Evolutionary conservation across 2,329 filamentous ascomycete genomes (phyloP), one percentile per base, ranked within the genome.

Genomic region (Penicillium sp.): DNA sequence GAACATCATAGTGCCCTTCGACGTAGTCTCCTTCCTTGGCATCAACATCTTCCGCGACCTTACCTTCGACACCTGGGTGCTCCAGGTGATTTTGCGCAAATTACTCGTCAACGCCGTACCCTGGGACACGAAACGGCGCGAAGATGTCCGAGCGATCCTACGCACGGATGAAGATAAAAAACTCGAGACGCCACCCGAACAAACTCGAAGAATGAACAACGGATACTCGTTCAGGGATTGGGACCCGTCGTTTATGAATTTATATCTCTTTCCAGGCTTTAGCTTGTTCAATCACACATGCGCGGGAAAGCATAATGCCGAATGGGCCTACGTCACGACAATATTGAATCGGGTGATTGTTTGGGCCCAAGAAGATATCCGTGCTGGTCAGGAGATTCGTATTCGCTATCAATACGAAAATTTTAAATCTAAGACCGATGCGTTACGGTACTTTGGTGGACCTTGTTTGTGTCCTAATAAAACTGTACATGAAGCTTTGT

Each of bases 11-110:
- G 67, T 74, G 3, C 71, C 72, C 0, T 73, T 73, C 42, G 66
- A 73, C 48, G 74, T 74, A 16, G 59, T 74, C 13, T 58, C 65
- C 26, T 56, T 55, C 11, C 61, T 75, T 13, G 72, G 72, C 2
- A 69, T 75, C 7, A 65, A 75, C 37, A 73, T 74, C 14, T 74
- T 73, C 58, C 60, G 67, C 10, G 69, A 74, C 43, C 57, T 73
- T 16, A 57, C 62, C 5, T 75, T 74, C 45, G 72, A 75, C 52
- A 74, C 69, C 2, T 75, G 72, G 71, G 62, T 68, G 8, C 71
- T 73, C 47, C 72, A 75, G 29, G 60, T 58, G 1, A 63, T 71
- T 5, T 44, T 74, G 14, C 56, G 67, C 18, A 75, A 74, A 50
- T 52, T 75, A 2, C 58, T 71, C 1, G 47, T 66, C 21, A 67